phyloP scores from a whole-genome alignment of 352 stramenopile species.

The Globisporangium megalacanthum region DNA sequence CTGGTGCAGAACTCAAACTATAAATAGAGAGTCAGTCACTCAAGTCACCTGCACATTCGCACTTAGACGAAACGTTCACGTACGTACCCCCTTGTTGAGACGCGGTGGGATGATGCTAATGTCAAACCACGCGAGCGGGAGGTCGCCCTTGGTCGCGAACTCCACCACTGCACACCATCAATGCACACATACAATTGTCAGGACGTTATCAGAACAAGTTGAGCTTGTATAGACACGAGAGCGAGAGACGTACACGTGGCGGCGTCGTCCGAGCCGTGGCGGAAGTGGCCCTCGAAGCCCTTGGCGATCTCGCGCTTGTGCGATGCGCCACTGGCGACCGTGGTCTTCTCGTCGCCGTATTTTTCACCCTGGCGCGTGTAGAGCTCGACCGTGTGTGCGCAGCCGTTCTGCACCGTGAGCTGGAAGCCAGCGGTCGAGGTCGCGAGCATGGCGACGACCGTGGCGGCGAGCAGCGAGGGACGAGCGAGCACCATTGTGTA shows the following conservation, averaged over 20 bases:
- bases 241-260: slow-evolving; percentile 32
- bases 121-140: slow-evolving; percentile 59
- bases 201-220: neutral
- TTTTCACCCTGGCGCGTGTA: slow-evolving; percentile 44
- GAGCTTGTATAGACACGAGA: neutral
- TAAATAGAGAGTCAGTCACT: no score
- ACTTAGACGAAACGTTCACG: neutral
- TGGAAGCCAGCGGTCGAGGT: slow-evolving; percentile 27
- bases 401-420: slow-evolving; percentile 62
- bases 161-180: slow-evolving; percentile 31
- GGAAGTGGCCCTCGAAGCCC: slow-evolving; percentile 64
- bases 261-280: slow-evolving; percentile 46
- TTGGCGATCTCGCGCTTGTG: slow-evolving; percentile 37
- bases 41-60: neutral
- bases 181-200: slow-evolving; percentile 10
- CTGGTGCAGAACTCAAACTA: slow-evolving; percentile 50
- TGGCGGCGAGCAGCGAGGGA: slow-evolving; percentile 16
- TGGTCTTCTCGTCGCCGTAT: slow-evolving; percentile 39
- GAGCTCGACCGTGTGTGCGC: slow-evolving; percentile 44
- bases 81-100: slow-evolving; percentile 31
- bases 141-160: slow-evolving; percentile 55
- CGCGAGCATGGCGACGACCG: slow-evolving; percentile 17
- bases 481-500: neutral
- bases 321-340: slow-evolving; percentile 33
- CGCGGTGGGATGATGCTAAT: slow-evolving; percentile 64